Percentiles rank a stretch among this genome's conserved stretches.
Conservation (phyloP, 1,284 basidiomycete species). For the Cryptococcus sp. region DNA sequence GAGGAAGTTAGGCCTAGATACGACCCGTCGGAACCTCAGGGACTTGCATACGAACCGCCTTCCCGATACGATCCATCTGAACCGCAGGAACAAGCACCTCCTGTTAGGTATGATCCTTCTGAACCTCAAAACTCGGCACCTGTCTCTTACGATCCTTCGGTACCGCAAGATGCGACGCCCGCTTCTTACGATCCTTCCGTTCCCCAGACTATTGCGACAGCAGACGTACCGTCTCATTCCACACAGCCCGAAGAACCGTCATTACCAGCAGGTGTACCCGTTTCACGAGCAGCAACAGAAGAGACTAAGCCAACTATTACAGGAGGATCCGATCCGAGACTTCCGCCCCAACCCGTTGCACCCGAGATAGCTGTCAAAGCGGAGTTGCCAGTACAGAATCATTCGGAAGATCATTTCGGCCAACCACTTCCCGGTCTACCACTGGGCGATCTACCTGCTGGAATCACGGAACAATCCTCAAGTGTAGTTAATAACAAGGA, state of each 20-base stretch:
- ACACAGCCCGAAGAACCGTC: too few species aligned
- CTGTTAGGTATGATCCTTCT: not conserved
- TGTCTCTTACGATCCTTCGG: not conserved
- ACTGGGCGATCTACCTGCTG: slow-evolving; percentile 15
- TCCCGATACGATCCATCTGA: not conserved
- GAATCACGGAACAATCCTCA: slow-evolving; percentile 28
- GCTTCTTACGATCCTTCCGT: not conserved
- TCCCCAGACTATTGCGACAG: not conserved
- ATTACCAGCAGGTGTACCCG: too few species aligned
- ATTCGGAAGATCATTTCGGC: not conserved
- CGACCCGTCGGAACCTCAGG: not conserved
- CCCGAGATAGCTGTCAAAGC: not conserved
- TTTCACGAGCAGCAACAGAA: too few species aligned
- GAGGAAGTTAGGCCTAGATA: not conserved
- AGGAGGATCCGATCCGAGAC: not conserved
- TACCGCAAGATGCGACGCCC: not conserved
- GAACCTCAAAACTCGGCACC: not conserved
- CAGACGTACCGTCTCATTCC: not conserved
- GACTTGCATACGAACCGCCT: not conserved
- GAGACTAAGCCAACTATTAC: too few species aligned
- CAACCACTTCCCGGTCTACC: not conserved
- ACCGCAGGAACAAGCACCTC: not conserved
- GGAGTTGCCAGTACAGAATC: not conserved
- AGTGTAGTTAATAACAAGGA: slow-evolving; percentile 32
- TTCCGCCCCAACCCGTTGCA: too few species aligned